phyloP scores from a whole-genome alignment of 2,329 filamentous ascomycete species.

The Phyllosticta ampelicida region DNA sequence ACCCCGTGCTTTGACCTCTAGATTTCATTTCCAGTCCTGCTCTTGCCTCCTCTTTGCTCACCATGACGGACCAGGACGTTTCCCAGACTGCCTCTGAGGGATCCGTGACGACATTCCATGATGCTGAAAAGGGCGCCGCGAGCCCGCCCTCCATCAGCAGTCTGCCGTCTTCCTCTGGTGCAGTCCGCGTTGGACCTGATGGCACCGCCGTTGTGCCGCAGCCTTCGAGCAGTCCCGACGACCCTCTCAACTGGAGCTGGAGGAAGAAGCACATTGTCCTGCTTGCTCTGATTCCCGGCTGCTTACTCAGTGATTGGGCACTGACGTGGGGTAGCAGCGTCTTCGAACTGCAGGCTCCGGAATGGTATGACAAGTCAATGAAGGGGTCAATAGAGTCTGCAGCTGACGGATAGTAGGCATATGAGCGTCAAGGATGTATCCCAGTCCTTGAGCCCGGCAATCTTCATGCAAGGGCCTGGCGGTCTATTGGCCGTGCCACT shows the following conservation, averaged over 20 bases:
- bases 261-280: slow-evolving; percentile 18
- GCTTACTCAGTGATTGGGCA: slow-evolving; percentile 16
- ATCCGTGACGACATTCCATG: not conserved
- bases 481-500: slow-evolving; percentile 18
- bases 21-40: not conserved
- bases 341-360: slow-evolving; percentile 11
- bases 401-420: slow-evolving; percentile 19
- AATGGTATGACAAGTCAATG: slow-evolving; percentile 6
- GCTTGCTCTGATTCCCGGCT: slow-evolving; percentile 13
- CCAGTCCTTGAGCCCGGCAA: slow-evolving; percentile 28
- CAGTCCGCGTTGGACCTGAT: not conserved
- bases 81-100: not conserved
- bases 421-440: slow-evolving; percentile 24
- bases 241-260: slow-evolving; percentile 26
- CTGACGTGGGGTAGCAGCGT: slow-evolving; percentile 14
- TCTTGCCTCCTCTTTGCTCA: not conserved
- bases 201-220: slow-evolving; percentile 17
- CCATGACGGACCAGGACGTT: not conserved
- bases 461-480: slow-evolving; percentile 14
- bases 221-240: slow-evolving; percentile 18
- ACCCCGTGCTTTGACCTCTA: not conserved
- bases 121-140: not conserved
- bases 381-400: not conserved
- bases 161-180: not conserved
- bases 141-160: not conserved